These are phyloP conservation scores for Malassezia caprae DNA, from an alignment of 1,284 basidiomycete genomes.

Conservation along the genomic window DNA sequence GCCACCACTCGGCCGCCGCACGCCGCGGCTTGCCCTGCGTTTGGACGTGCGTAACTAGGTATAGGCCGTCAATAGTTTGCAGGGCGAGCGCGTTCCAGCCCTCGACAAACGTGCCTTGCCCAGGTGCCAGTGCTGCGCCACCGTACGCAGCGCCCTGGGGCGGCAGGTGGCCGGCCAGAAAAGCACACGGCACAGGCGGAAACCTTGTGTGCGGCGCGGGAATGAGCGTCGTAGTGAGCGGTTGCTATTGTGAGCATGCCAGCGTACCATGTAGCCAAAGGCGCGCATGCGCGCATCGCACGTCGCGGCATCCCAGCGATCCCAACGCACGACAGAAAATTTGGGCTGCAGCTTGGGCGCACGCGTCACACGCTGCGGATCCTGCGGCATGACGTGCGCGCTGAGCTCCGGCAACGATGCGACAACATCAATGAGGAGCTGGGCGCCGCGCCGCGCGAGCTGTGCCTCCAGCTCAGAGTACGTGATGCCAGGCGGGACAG, in stretches of 20 bases:
- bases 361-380: constrained; percentile 11
- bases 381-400: constrained; percentile 48
- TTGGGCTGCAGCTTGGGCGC: constrained; percentile 31
- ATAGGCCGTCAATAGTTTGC: background rate
- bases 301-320: constrained; percentile 20
- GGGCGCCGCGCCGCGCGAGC: constrained; percentile 53
- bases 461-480: background rate
- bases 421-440: constrained; percentile 62
- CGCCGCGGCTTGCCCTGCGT: constrained; percentile 22
- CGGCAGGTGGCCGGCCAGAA: background rate
- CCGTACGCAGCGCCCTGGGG: background rate
- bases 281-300: constrained; percentile 29
- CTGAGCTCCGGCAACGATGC: constrained; percentile 55
- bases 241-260: constrained; percentile 9
- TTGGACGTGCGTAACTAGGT: constrained; percentile 18
- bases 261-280: constrained; percentile 25
- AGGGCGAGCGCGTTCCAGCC: background rate
- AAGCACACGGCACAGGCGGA: background rate
- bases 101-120: background rate
- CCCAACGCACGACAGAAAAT: constrained; percentile 23
- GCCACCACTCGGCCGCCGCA: constrained; percentile 22
- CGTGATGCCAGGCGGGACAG: background rate
- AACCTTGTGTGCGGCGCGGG: constrained; percentile 8
- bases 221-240: constrained; percentile 19
- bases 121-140: background rate